A percentile compares a stretch with the other conserved stretches of the same genome.
These are phyloP conservation scores for Chernovozyma sophiae-reginae DNA, from an alignment of 1,139 yeast species.

Conservation along the genomic window DNA sequence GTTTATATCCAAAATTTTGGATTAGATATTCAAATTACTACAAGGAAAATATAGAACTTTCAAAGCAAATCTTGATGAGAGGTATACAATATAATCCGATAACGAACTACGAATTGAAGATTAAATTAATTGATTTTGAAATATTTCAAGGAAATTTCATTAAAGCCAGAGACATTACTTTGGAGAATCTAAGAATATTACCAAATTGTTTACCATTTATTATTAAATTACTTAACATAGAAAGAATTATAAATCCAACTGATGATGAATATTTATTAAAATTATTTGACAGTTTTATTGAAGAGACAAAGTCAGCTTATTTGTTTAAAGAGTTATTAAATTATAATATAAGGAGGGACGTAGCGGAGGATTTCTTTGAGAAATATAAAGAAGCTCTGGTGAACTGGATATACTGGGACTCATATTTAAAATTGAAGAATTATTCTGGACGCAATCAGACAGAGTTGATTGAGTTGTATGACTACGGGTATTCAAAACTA, in stretches of 20 bases:
- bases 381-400: not conserved
- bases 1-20: constrained; percentile 58
- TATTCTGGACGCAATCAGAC: not conserved
- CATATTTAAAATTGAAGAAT: not conserved
- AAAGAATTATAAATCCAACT: constrained; percentile 22
- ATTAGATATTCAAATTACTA: constrained; percentile 52
- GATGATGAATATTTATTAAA: constrained; percentile 22
- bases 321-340: constrained; percentile 16
- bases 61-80: constrained; percentile 33
- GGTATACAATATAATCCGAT: constrained; percentile 22
- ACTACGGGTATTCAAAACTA: not conserved
- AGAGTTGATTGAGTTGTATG: not conserved
- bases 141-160: constrained; percentile 25
- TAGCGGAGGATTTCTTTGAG: not conserved
- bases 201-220: constrained; percentile 31
- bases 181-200: constrained; percentile 22
- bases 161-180: constrained; percentile 33
- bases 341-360: constrained; percentile 7
- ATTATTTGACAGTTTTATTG: constrained; percentile 21
- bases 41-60: constrained; percentile 19
- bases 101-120: constrained; percentile 20
- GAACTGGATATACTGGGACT: not conserved
- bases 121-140: constrained; percentile 40
- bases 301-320: constrained; percentile 20
- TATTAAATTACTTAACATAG: constrained; percentile 36